These are phyloP conservation scores for Mycena amicta DNA, from an alignment of 768 basidiomycete species.

Conservation along the genomic window DNA sequence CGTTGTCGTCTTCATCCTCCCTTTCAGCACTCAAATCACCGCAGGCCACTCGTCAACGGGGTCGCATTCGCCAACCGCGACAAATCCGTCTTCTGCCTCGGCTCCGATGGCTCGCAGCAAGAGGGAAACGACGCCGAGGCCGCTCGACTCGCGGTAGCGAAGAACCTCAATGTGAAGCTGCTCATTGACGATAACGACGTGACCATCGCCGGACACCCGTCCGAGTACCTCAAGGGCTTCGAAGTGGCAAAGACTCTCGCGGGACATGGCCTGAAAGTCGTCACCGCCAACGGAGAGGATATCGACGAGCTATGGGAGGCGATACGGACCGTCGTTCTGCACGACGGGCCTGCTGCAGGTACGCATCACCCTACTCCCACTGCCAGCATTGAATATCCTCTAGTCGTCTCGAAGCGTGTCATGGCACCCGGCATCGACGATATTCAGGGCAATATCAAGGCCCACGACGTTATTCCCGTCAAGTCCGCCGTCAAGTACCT, in stretches of 20 bases:
- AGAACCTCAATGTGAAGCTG: conserved; percentile 81
- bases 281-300: conserved; percentile 76
- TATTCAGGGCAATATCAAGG: conserved; percentile 78
- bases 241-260: conserved; percentile 68
- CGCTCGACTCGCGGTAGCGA: conserved; percentile 83
- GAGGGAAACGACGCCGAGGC: conserved; percentile 93
- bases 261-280: conserved; percentile 81
- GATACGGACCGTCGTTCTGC: conserved; percentile 54
- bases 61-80: conserved; percentile 77
- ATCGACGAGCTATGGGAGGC: conserved; percentile 76
- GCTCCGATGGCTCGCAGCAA: conserved; percentile 90
- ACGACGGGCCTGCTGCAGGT: conserved; percentile 80
- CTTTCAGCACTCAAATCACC: no score
- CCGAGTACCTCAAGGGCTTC: conserved; percentile 82
- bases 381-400: no score
- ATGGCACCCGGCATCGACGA: conserved; percentile 74
- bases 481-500: conserved; percentile 81
- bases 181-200: conserved; percentile 91
- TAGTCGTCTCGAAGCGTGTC: conserved; percentile 68
- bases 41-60: conserved; percentile 78
- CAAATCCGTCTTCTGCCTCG: conserved; percentile 80
- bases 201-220: conserved; percentile 88
- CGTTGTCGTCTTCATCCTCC: conserved; percentile 22
- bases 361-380: conserved; percentile 25
- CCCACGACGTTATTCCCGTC: conserved; percentile 85